These are phyloP conservation scores for Oenanthe javanica DNA, from an alignment of 140 eudicot species.

Conservation along the genomic window DNA sequence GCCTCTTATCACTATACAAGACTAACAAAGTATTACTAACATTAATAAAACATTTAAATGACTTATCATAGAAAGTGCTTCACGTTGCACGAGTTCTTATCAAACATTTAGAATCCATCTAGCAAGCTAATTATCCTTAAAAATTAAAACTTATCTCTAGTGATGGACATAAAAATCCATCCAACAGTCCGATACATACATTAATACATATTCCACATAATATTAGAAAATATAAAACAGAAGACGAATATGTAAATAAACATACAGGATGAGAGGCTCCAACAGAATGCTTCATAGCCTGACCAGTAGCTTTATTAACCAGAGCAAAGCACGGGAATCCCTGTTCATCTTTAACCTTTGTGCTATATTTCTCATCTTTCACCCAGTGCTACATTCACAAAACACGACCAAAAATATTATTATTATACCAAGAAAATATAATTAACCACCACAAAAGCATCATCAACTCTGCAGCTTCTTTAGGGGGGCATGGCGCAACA, in stretches of 20 bases:
- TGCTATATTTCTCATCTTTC: slow-evolving; percentile 68
- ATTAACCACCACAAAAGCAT: too few species aligned
- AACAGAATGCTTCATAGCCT: slow-evolving; percentile 76
- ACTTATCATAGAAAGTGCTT: too few species aligned
- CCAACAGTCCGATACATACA: neutral
- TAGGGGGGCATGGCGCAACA: too few species aligned
- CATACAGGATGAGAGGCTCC: slow-evolving; percentile 85
- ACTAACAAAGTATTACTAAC: neutral
- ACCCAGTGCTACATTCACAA: slow-evolving; percentile 62
- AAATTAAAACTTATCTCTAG: neutral
- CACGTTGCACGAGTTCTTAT: neutral
- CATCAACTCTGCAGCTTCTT: too few species aligned
- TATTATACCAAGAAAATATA: neutral
- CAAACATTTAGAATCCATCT: neutral
- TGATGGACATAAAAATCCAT: neutral
- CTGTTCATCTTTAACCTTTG: slow-evolving; percentile 71
- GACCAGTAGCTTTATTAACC: slow-evolving; percentile 82
- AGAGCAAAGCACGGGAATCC: slow-evolving; percentile 68
- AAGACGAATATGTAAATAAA: neutral
- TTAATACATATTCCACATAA: neutral
- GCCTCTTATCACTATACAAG: neutral
- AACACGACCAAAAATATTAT: neutral
- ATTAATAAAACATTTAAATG: neutral
- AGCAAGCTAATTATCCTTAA: neutral
- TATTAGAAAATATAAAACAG: too few species aligned